These are phyloP conservation scores for Pachysolen tannophilus DNA, from an alignment of 805 yeast species.

Conservation along the genomic window DNA sequence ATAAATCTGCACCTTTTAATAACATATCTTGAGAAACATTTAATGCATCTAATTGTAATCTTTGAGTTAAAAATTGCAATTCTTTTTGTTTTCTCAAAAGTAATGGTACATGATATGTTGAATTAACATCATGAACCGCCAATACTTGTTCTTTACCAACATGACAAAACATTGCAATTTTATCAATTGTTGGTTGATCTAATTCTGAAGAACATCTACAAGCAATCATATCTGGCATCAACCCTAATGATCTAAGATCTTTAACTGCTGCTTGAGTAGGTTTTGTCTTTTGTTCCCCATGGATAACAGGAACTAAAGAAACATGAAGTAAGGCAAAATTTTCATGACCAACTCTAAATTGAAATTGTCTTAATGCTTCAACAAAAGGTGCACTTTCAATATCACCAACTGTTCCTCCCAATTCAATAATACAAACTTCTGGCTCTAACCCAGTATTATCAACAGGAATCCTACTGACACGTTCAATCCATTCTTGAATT, in stretches of 20 bases:
- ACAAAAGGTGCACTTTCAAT: conserved; percentile 98
- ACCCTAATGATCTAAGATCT: conserved; percentile 91
- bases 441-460: conserved; percentile 85
- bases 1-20: conserved; percentile 59
- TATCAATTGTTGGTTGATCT: conserved; percentile 80
- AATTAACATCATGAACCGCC: conserved; percentile 93
- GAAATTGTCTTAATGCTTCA: conserved; percentile 98
- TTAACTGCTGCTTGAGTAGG: conserved; percentile 99
- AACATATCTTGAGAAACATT: conserved; percentile 39
- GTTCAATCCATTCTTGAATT: conserved; percentile 97
- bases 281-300: conserved; percentile 98
- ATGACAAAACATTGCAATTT: conserved; percentile 98
- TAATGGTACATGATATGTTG: conserved; percentile 96
- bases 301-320: conserved; percentile 94
- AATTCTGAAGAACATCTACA: conserved; percentile 88
- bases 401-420: conserved; percentile 99
- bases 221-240: conserved; percentile 94
- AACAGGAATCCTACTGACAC: conserved; percentile 86
- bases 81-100: conserved; percentile 81
- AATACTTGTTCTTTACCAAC: conserved; percentile 97
- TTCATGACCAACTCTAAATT: conserved; percentile 90
- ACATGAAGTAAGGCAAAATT: conserved; percentile 96
- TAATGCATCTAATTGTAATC: conserved; percentile 52
- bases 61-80: conserved; percentile 61
- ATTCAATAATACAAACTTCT: conserved; percentile 92